Conservation (phyloP, 352 stramenopile species). For the Elongisporangium anandrum region DNA sequence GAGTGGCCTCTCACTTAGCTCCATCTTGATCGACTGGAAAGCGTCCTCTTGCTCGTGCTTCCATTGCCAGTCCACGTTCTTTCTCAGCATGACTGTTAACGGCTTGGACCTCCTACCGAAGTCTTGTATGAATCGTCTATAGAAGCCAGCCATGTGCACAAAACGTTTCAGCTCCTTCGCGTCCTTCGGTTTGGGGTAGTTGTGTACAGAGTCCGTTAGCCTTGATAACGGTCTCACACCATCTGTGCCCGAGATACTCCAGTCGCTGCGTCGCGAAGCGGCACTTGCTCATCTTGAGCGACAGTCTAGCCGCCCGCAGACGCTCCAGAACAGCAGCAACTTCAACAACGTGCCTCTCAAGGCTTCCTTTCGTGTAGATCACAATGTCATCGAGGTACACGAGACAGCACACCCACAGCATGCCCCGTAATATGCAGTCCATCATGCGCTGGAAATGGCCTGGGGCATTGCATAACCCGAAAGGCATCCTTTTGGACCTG, state of each 20-base stretch:
- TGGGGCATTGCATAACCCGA: slow-evolving; percentile 17
- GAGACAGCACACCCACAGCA: slow-evolving; percentile 16
- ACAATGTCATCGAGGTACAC: slow-evolving; percentile 29
- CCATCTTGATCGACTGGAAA: slow-evolving; percentile 13
- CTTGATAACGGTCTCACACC: slow-evolving; percentile 7
- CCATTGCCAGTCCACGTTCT: slow-evolving; percentile 13
- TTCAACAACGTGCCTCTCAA: slow-evolving; percentile 12
- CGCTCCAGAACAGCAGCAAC: slow-evolving; percentile 13
- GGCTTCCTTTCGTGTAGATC: slow-evolving; percentile 11
- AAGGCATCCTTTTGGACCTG: slow-evolving; percentile 18
- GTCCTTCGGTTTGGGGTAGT: slow-evolving; percentile 9
- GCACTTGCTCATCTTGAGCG: slow-evolving; percentile 16
- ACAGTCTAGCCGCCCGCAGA: slow-evolving; percentile 8
- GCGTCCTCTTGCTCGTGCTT: slow-evolving; percentile 6
- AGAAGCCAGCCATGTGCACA: slow-evolving; percentile 22
- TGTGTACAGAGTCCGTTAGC: slow-evolving; percentile 1
- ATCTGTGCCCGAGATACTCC: slow-evolving; percentile 13
- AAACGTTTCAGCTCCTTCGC: slow-evolving; percentile 7
- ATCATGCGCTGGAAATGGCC: slow-evolving; percentile 23
- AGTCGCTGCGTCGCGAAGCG: slow-evolving; percentile 7
- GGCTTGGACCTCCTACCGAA: slow-evolving; percentile 13
- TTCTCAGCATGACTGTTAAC: slow-evolving; percentile 15
- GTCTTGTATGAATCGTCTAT: slow-evolving; percentile 11
- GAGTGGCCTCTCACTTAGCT: slow-evolving; percentile 3
- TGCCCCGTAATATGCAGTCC: slow-evolving; percentile 16